phyloP scores from a whole-genome alignment of 2,329 filamentous ascomycete genomes.

The Pyricularia sp. region DNA sequence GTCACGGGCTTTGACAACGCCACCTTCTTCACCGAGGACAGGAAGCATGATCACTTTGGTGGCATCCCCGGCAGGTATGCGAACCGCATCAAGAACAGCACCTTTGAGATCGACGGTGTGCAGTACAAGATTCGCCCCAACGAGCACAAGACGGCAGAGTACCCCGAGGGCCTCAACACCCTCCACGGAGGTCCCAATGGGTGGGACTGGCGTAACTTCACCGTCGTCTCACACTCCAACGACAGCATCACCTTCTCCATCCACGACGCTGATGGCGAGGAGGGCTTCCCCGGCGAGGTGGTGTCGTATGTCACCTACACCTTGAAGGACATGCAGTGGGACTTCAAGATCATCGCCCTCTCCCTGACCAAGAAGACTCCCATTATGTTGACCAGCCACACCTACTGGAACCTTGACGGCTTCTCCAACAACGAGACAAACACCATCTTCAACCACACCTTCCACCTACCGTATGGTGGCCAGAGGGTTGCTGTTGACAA shows the following conservation, averaged over 20 bases:
- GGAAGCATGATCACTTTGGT: conserved; percentile 61
- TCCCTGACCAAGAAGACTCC: conserved; percentile 68
- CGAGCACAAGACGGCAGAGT: conserved; percentile 44
- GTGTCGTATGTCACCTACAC: conserved; percentile 67
- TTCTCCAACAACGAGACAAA: conserved; percentile 65
- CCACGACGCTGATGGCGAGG: conserved; percentile 60
- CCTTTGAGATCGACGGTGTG: conserved; percentile 56
- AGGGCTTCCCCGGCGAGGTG: conserved; percentile 74
- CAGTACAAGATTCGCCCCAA: conserved; percentile 52
- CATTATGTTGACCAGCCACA: conserved; percentile 68
- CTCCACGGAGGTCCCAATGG: conserved; percentile 62
- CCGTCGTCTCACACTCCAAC: conserved; percentile 57
- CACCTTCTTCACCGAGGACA: conserved; percentile 55
- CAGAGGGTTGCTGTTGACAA: conserved; percentile 59
- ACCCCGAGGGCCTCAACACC: conserved; percentile 49
- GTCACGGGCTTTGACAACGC: conserved; percentile 71
- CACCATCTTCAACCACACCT: conserved; percentile 58
- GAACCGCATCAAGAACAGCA: conserved; percentile 72
- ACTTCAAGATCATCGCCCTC: conserved; percentile 63
- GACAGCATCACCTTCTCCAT: conserved; percentile 68
- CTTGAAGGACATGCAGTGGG: conserved; percentile 55
- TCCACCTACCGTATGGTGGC: conserved; percentile 64
- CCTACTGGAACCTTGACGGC: conserved; percentile 78
- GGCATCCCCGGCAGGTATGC: conserved; percentile 69
- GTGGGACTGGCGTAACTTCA: conserved; percentile 74